Evolutionary conservation across 1,139 yeast genomes (phyloP).

Genomic region (Geotrichum restrictum): DNA sequence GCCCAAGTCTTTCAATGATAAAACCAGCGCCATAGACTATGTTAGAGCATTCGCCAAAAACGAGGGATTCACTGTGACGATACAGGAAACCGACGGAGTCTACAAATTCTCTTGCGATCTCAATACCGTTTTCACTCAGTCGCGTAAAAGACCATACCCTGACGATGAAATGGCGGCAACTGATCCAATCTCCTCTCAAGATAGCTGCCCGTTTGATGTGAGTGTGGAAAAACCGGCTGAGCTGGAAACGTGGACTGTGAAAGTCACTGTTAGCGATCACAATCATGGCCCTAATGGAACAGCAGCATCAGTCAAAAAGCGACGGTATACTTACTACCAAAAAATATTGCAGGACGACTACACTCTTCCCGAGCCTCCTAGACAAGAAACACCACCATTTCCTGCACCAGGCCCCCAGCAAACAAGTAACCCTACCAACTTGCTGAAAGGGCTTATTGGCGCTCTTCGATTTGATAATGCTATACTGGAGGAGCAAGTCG

Average conservation of each 20-base stretch:
- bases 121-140: conserved; percentile 9
- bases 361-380: conserved; percentile 4
- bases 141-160: conserved; percentile 6
- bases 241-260: conserved; percentile 6
- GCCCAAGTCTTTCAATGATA: conserved; percentile 8
- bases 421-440: conserved; percentile 3
- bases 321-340: conserved; percentile 20
- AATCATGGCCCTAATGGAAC: conserved; percentile 21
- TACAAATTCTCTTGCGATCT: conserved; percentile 8
- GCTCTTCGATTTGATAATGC: conserved; percentile 22
- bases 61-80: conserved; percentile 17
- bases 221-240: background rate
- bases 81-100: background rate
- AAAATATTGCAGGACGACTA: conserved; percentile 16
- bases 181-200: background rate
- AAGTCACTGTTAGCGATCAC: conserved; percentile 13
- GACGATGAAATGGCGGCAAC: conserved; percentile 4
- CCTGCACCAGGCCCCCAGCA: background rate
- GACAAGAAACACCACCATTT: conserved; percentile 1
- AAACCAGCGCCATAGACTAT: conserved; percentile 5
- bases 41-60: conserved; percentile 9
- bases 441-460: conserved; percentile 20
- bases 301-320: conserved; percentile 14
- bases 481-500: conserved; percentile 17
- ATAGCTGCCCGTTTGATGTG: conserved; percentile 16